Conservation (phyloP, 768 basidiomycete species). For the Agrocybe pediades region DNA sequence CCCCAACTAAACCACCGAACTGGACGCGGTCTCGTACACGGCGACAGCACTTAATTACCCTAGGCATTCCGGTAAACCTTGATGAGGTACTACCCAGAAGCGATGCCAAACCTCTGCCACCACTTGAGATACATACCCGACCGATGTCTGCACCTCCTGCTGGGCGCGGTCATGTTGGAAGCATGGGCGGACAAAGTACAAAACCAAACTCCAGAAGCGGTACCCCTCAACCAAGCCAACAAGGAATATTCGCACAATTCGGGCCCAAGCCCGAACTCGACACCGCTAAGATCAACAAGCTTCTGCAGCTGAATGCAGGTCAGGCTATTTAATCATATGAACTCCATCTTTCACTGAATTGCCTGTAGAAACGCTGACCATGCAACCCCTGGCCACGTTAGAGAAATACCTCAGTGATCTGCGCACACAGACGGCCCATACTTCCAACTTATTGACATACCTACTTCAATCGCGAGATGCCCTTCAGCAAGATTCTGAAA, state of each 20-base stretch:
- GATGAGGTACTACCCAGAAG: conserved; percentile 84
- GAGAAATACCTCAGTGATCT: conserved; percentile 71
- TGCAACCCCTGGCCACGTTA: conserved; percentile 69
- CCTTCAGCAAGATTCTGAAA: conserved; percentile 85
- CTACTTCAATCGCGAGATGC: conserved; percentile 80
- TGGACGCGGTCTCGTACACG: conserved; percentile 94
- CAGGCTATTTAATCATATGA: neutral
- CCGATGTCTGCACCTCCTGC: conserved; percentile 82
- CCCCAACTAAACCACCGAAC: conserved; percentile 82
- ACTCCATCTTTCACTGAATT: neutral
- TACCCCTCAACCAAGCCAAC: conserved; percentile 43
- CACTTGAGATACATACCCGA: conserved; percentile 80
- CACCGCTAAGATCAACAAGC: conserved; percentile 57
- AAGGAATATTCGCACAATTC: conserved; percentile 44
- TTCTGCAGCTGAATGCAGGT: conserved; percentile 50
- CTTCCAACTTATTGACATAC: conserved; percentile 78
- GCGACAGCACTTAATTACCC: conserved; percentile 85
- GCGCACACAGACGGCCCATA: conserved; percentile 69
- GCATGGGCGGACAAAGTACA: conserved; percentile 31
- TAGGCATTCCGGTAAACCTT: conserved; percentile 93
- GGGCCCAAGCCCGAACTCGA: conserved; percentile 82
- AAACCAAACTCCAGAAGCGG: conserved; percentile 55
- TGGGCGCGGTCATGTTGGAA: conserved; percentile 42
- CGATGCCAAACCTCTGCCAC: conserved; percentile 68
- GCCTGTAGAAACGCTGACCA: conserved; percentile 62